These are phyloP conservation scores for Diaporthe eres DNA, from an alignment of 2,329 filamentous ascomycete genomes.

Conservation along the genomic window DNA sequence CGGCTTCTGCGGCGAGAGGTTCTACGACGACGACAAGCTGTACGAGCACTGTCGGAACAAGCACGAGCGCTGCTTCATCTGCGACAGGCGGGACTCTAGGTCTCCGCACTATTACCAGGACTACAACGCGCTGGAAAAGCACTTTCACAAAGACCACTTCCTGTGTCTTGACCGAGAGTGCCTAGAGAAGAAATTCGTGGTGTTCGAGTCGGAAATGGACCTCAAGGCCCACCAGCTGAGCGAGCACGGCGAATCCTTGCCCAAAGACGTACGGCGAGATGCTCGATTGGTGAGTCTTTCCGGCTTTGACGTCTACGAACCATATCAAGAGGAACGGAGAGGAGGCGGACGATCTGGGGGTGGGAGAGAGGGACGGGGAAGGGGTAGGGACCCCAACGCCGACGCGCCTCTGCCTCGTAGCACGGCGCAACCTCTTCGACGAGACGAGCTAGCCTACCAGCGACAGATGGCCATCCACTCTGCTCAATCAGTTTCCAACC, in stretches of 20 bases:
- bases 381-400: constrained; percentile 89
- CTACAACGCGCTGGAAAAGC: constrained; percentile 87
- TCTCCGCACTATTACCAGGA: constrained; percentile 93
- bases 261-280: constrained; percentile 87
- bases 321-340: constrained; percentile 76
- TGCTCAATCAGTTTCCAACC: constrained; percentile 82
- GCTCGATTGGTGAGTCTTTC: constrained; percentile 89
- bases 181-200: constrained; percentile 96
- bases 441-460: constrained; percentile 93
- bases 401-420: constrained; percentile 79
- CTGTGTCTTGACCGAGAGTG: constrained; percentile 89
- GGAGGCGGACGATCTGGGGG: constrained; percentile 59
- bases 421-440: constrained; percentile 82
- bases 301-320: constrained; percentile 82
- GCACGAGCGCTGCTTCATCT: constrained; percentile 96
- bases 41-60: constrained; percentile 94
- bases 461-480: constrained; percentile 92
- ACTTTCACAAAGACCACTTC: constrained; percentile 91
- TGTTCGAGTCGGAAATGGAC: constrained; percentile 95
- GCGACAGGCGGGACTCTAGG: constrained; percentile 78
- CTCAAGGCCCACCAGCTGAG: constrained; percentile 93
- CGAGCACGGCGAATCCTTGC: constrained; percentile 82
- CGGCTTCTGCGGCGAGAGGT: constrained; percentile 90
- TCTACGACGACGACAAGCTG: constrained; percentile 96
- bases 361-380: constrained; percentile 58